These are phyloP conservation scores for Cladophialophora chaetospira DNA, from an alignment of 2,329 filamentous ascomycete species.

Conservation along the genomic window DNA sequence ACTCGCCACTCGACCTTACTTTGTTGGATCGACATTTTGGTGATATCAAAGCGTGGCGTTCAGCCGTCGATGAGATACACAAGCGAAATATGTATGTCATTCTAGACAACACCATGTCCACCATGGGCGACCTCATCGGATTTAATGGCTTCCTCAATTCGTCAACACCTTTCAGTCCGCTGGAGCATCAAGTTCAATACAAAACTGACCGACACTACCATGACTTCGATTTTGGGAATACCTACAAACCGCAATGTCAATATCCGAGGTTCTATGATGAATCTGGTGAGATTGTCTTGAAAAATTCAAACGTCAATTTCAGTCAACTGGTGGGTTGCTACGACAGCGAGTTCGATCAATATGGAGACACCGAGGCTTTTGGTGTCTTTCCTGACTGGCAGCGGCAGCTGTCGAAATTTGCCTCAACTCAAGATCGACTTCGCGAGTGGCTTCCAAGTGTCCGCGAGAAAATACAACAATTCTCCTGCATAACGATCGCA, in stretches of 20 bases:
- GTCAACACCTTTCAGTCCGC: conserved; percentile 57
- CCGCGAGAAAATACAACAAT: conserved; percentile 58
- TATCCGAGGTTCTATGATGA: conserved; percentile 66
- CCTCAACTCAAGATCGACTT: conserved; percentile 67
- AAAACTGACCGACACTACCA: conserved; percentile 58
- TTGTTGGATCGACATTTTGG: conserved; percentile 66
- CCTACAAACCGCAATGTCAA: conserved; percentile 55
- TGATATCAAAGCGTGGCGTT: conserved; percentile 59
- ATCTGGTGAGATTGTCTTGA: conserved; percentile 54
- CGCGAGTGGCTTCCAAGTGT: conserved; percentile 65
- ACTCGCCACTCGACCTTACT: conserved; percentile 62
- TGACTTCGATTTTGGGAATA: conserved; percentile 60
- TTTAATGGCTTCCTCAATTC: conserved; percentile 63
- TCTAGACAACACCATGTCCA: conserved; percentile 67
- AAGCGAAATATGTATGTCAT: conserved; percentile 65
- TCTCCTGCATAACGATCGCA: conserved; percentile 64
- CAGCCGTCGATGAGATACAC: conserved; percentile 63
- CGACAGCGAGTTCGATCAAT: conserved; percentile 66
- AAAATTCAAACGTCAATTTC: conserved; percentile 49
- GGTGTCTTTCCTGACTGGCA: conserved; percentile 65
- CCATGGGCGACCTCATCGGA: conserved; percentile 64
- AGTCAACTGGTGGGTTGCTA: conserved; percentile 60
- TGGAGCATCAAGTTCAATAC: conserved; percentile 62
- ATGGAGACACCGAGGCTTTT: conserved; percentile 65
- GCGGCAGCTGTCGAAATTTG: conserved; percentile 66